These are phyloP conservation scores for Salvia miltiorrhiza DNA, from an alignment of 257 asterid species.

Conservation along the genomic window DNA sequence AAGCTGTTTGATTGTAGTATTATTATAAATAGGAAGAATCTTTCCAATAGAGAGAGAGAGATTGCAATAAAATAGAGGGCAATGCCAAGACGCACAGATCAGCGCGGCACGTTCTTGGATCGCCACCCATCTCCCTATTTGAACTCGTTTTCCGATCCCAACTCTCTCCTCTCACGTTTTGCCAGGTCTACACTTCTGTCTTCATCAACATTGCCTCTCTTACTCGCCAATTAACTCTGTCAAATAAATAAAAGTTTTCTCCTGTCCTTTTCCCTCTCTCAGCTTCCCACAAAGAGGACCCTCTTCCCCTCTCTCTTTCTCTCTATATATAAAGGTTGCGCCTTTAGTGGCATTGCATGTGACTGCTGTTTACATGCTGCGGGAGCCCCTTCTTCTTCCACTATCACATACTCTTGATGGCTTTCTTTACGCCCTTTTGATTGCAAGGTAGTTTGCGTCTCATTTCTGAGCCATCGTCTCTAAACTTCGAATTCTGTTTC, in stretches of 20 bases:
- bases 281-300: neutral
- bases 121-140: slow-evolving; percentile 31
- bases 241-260: slow-evolving; percentile 9
- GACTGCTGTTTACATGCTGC: slow-evolving; percentile 5
- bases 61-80: slow-evolving; percentile 1
- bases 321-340: slow-evolving; percentile 11
- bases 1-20: neutral
- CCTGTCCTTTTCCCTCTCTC: slow-evolving; percentile 16
- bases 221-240: neutral
- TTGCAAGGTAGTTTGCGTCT: slow-evolving; percentile 24
- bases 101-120: slow-evolving; percentile 61
- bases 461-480: neutral
- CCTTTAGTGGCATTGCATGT: slow-evolving; percentile 33
- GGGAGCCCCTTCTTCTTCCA: slow-evolving; percentile 10
- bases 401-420: neutral
- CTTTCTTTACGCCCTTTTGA: slow-evolving; percentile 14
- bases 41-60: slow-evolving; percentile 1
- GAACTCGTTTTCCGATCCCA: slow-evolving; percentile 48
- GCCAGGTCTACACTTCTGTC: slow-evolving; percentile 25
- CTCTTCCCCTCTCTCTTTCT: neutral
- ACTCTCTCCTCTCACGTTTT: slow-evolving; percentile 26
- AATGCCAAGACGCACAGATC: slow-evolving; percentile 29
- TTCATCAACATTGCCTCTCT: slow-evolving; percentile 1
- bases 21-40: slow-evolving; percentile 5
- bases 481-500: neutral